Evolutionary conservation across 2,329 filamentous ascomycete species (phyloP).

Genomic region (Podosphaera fusca): DNA sequence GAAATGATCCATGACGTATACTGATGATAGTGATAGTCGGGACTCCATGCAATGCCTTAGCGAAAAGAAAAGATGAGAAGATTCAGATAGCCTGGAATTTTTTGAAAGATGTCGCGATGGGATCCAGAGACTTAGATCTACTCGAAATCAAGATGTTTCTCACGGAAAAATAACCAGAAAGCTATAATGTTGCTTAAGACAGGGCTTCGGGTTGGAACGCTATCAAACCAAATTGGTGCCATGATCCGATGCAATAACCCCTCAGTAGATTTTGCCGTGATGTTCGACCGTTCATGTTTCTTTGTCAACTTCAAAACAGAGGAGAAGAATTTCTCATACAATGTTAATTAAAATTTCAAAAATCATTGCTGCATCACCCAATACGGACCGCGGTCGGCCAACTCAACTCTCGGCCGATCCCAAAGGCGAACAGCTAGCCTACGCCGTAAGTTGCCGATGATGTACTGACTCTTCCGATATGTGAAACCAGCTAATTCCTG

Average conservation of each 20-base stretch:
- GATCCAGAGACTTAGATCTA: no score
- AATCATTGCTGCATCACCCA: slow-evolving; percentile 69
- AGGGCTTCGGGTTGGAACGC: no score
- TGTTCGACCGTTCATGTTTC: not conserved
- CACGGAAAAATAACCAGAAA: not conserved
- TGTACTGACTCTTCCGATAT: not conserved
- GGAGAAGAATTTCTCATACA: not conserved
- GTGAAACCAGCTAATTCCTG: not conserved
- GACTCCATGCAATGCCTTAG: no score
- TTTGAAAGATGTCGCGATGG: no score
- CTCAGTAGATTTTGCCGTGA: not conserved
- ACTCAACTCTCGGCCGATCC: slow-evolving; percentile 72
- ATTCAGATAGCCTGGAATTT: no score
- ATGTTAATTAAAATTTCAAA: slow-evolving; percentile 33
- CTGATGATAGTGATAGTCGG: no score
- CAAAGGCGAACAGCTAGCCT: slow-evolving; percentile 80
- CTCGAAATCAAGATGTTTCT: not conserved
- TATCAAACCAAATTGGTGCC: not conserved
- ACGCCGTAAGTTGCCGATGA: slow-evolving; percentile 43
- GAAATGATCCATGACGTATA: no score
- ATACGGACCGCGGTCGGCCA: slow-evolving; percentile 63
- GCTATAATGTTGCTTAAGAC: no score
- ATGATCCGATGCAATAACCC: not conserved
- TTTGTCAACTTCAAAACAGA: not conserved
- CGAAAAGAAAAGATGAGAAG: no score